These are phyloP conservation scores for Papiliotrema fonsecae DNA, from an alignment of 1,284 basidiomycete species.

Conservation along the genomic window DNA sequence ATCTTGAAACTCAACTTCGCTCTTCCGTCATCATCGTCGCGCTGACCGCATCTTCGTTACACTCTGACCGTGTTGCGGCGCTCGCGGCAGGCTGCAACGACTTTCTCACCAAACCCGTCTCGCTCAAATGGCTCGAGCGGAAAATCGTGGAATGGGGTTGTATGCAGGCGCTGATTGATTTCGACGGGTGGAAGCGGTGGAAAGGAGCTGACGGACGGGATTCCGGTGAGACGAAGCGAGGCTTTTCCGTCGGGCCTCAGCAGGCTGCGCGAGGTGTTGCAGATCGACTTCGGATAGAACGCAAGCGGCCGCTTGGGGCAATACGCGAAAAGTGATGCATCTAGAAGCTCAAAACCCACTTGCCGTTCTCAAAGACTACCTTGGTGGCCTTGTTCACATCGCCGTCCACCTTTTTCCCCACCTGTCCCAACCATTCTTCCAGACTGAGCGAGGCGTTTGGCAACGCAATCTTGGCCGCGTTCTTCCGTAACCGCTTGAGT, in stretches of 20 bases:
- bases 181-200: conserved; percentile 48
- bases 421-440: background rate
- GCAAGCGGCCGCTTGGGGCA: conserved; percentile 6
- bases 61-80: conserved; percentile 89
- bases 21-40: conserved; percentile 98
- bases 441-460: conserved; percentile 4
- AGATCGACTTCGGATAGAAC: conserved; percentile 38
- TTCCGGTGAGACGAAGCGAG: conserved; percentile 33
- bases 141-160: conserved; percentile 97
- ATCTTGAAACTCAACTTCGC: conserved; percentile 59
- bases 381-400: conserved; percentile 30
- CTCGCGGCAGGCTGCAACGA: conserved; percentile 98
- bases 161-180: conserved; percentile 50
- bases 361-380: conserved; percentile 26
- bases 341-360: conserved; percentile 29
- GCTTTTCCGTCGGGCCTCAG: conserved; percentile 39
- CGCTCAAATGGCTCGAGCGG: conserved; percentile 89
- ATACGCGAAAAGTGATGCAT: no score
- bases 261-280: conserved; percentile 42
- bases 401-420: conserved; percentile 25
- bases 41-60: conserved; percentile 87
- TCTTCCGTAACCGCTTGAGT: conserved; percentile 38
- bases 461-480: conserved; percentile 27
- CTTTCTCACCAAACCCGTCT: conserved; percentile 96
- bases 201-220: conserved; percentile 35